Evolutionary conservation across 2,329 filamentous ascomycete genomes (phyloP).

Genomic region (Colletotrichum sp.): DNA sequence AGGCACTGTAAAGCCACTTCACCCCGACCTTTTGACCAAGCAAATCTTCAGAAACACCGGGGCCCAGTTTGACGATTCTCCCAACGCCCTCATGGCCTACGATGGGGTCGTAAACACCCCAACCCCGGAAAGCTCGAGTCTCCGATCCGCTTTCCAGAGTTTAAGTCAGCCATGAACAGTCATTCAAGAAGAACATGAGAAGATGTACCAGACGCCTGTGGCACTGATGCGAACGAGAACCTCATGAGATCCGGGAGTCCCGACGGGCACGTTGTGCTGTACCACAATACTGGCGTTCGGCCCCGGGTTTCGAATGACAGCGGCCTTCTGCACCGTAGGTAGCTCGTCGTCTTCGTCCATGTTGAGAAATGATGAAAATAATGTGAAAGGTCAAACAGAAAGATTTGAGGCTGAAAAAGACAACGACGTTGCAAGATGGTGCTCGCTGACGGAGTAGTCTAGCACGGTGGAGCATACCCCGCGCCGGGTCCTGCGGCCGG

Average conservation of each 20-base stretch:
- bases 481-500: background rate
- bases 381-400: rapidly evolving
- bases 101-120: conserved; percentile 28
- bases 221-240: background rate
- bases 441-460: background rate
- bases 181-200: rapidly evolving
- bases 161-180: rapidly evolving
- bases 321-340: background rate
- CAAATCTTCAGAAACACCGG: conserved; percentile 27
- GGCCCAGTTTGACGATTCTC: conserved; percentile 32
- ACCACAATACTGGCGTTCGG: background rate
- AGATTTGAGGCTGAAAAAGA: background rate
- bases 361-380: background rate
- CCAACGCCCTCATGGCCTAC: conserved; percentile 37
- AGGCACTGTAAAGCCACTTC: conserved; percentile 50
- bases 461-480: background rate
- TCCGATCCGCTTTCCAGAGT: conserved; percentile 29
- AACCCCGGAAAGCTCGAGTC: conserved; percentile 32
- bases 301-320: conserved; percentile 7
- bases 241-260: background rate
- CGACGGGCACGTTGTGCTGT: conserved; percentile 1
- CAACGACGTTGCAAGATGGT: rapidly evolving
- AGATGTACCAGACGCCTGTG: background rate
- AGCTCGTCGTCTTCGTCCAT: background rate
- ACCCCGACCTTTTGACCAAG: conserved; percentile 43